Percentiles rank a stretch among this genome's conserved stretches.
phyloP scores from a whole-genome alignment of 2,329 filamentous ascomycete species.

The Aureobasidium musti region DNA sequence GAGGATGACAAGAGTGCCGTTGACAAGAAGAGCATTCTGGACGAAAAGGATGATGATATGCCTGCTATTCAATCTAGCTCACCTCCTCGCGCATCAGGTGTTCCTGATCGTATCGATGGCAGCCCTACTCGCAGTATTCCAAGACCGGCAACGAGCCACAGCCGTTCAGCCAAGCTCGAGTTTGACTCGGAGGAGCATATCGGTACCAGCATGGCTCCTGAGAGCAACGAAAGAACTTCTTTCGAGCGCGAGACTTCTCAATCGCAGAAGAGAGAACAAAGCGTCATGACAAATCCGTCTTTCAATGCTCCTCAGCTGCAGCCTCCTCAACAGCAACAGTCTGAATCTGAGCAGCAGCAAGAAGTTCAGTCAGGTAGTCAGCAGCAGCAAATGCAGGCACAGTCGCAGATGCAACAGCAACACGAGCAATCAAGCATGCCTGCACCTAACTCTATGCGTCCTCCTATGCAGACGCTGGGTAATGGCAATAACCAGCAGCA shows the following conservation, averaged over 20 bases:
- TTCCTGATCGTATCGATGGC: constrained; percentile 35
- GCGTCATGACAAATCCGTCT: neutral
- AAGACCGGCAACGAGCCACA: constrained; percentile 28
- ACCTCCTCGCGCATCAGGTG: constrained; percentile 36
- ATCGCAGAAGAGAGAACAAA: constrained; percentile 13
- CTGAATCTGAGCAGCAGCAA: constrained; percentile 33
- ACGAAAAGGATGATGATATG: constrained; percentile 35
- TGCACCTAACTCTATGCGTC: constrained; percentile 24
- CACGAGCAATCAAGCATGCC: constrained; percentile 18
- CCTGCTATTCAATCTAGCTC: constrained; percentile 41
- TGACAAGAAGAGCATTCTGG: constrained; percentile 45
- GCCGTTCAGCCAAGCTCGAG: constrained; percentile 25
- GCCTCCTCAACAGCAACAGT: constrained; percentile 24
- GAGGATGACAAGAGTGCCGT: constrained; percentile 32
- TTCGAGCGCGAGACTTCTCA: constrained; percentile 13
- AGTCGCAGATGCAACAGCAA: constrained; percentile 23
- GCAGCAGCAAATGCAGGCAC: constrained; percentile 13
- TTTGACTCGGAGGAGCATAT: constrained; percentile 13
- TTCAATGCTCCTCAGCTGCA: constrained; percentile 22
- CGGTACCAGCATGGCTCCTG: neutral
- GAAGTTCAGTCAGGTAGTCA: neutral
- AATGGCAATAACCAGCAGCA: constrained; percentile 21
- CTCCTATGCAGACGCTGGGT: constrained; percentile 8
- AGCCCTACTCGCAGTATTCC: constrained; percentile 38
- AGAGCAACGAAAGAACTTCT: constrained; percentile 23